A percentile compares a stretch with the other conserved stretches of the same genome.
Conservation (phyloP, 1,284 basidiomycete genomes). For the Pseudozyma pruni region DNA sequence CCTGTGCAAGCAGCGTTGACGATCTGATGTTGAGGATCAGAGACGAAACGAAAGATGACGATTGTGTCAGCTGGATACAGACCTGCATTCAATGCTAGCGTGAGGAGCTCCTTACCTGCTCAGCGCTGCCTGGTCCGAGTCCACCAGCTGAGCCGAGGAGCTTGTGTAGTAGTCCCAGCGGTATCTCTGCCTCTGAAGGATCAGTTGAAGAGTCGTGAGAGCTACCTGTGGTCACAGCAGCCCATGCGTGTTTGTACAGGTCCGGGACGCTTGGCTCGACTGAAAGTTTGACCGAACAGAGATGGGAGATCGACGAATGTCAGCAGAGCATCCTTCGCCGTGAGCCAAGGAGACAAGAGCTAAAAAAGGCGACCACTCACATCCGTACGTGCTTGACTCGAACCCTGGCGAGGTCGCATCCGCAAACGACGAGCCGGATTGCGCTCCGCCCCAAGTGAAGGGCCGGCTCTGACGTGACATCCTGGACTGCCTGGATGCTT, state of each 20-base stretch:
- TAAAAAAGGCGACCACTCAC: conserved; percentile 7
- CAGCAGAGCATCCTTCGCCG: neutral
- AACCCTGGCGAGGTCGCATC: conserved; percentile 19
- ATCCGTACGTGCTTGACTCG: conserved; percentile 23
- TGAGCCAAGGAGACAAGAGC: neutral
- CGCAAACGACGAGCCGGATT: conserved; percentile 25
- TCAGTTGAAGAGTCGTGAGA: conserved; percentile 6
- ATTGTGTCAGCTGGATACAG: no score
- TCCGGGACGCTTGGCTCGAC: conserved; percentile 38
- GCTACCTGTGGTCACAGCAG: neutral
- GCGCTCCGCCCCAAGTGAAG: conserved; percentile 41
- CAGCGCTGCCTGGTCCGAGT: conserved; percentile 20
- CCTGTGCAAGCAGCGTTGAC: conserved; percentile 39
- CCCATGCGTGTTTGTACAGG: conserved; percentile 25
- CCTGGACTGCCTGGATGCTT: conserved; percentile 9
- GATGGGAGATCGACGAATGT: neutral
- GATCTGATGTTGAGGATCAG: conserved; percentile 6
- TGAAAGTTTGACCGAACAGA: neutral
- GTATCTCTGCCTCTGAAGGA: conserved; percentile 20
- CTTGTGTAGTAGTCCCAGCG: conserved; percentile 30
- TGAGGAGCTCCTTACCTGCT: conserved; percentile 10
- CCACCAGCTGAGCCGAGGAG: conserved; percentile 27
- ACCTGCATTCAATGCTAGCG: neutral
- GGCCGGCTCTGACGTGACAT: conserved; percentile 40
- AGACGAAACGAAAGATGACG: no score